Base-by-base conservation (phyloP, 805 yeast species). In the Sugiyamaella marilandica region DNA sequence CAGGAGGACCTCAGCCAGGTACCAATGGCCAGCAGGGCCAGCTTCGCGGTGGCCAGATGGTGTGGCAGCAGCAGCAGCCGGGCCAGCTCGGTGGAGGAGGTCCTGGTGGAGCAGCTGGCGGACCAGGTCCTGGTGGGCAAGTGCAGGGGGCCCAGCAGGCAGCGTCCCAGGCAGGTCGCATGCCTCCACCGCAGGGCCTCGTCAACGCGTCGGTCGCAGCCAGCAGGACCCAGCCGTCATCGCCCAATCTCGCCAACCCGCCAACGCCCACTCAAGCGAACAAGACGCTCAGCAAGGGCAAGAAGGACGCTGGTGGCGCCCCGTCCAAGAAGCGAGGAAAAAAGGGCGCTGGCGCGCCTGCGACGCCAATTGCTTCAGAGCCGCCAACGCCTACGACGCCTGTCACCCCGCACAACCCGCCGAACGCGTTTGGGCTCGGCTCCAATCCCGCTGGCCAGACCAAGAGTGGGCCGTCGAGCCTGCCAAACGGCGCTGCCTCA, bases 301-400 rank as follows among this genome's bases (percentile, higher is more conserved):
- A 61, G 55, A 59, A 59, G 55, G 61, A 56, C 11, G 49, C 51
- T 10, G 32, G 51, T 39, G 49, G 47, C 36, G 46, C 45, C 16
- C 49, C 50, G n/a, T 33, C 52, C 14, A 51, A 52, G 51, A 62
- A 60, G 54, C 55, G 65, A 31, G 57, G 55, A 18, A 58, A 59
- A 49, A 62, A 61, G 59, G 57, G 51, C 14, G 53, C 53, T 29
- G 56, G 46, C 11, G 57, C 55, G 18, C 61, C 62, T 10, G 62
- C 62, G 18, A 59, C 62, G 9, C 59, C 63, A 21, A 64, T 56
- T 34, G 61, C 65, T 26, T 67, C 72, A 10, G 75, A 71, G 43
- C 74, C 75, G 8, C 74, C 72, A 31, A 72, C 75, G 5, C 75
- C 75, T 51, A 71, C 74, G 1, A 71, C 75, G 1, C 76, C 76